Base-by-base conservation (phyloP, 169 alveolate species). In the Eimeria falciformis region DNA sequence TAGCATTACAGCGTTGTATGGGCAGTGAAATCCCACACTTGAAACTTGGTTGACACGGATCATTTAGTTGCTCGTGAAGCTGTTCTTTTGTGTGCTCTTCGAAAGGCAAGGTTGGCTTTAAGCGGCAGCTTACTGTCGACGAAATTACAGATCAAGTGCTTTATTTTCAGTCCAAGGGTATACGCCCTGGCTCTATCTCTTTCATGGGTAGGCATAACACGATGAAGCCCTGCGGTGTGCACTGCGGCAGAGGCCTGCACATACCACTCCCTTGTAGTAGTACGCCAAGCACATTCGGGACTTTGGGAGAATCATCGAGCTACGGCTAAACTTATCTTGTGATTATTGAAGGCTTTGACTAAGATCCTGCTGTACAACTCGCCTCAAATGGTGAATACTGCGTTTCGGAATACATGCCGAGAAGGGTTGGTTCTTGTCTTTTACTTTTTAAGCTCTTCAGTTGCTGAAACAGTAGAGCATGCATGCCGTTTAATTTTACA, bases 121-220 rank as follows among this genome's bases (percentile, higher is more conserved):
- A 95, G 58, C 94, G 98, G 83, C 97, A 97, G 85, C 89, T 97
- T 47, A 95, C 96, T 11, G 95, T 95, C 47, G 98, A 97, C 82
- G 98, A 97, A 91, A 95, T 97, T 37, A 94, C 97, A 46, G 98
- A 96, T 71, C 98, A 97, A 71, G 94, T 90, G 62, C 93, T 90
- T 12, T 97, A 95, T 83, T 96, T 96, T 82, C 96, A 94, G 87
- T 95, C 95, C n/a, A 88, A 88, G 71, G 96, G 97, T 1, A 94
- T 94, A 68, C 79, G 94, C 73, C 91, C 96, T 25, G 97, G 94
- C 91, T 95, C 97, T 75, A 94, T 97, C 7, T 96, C 97, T n/a
- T 96, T 97, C 94, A 95, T 96, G 97, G 98, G 98, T 90, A 94
- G 43, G 85, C 56, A 12, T 7, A 5, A 45, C 46, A n/a, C n/a